These are phyloP conservation scores for Kregervanrija delftensis DNA, from an alignment of 805 yeast genomes.

Conservation along the genomic window DNA sequence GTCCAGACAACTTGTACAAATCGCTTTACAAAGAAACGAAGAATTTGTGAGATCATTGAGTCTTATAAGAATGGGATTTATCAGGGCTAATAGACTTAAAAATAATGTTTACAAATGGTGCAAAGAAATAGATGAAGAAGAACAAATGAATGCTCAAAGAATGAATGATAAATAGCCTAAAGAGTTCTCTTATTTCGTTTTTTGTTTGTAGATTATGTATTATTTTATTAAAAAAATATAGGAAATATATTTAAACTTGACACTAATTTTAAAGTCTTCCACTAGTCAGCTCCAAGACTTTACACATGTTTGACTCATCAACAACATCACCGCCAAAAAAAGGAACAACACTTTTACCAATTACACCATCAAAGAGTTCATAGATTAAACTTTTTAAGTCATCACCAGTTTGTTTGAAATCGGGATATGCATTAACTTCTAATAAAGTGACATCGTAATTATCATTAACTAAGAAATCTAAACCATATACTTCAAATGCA, in stretches of 20 bases:
- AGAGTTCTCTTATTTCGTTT: too few species aligned
- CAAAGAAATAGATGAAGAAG: conserved; percentile 67
- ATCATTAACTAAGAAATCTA: conserved; percentile 74
- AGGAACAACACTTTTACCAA: conserved; percentile 23
- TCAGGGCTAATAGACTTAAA: conserved; percentile 71
- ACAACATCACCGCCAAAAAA: conserved; percentile 4
- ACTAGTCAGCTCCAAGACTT: conserved; percentile 9
- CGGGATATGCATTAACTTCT: conserved; percentile 93
- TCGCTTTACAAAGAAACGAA: conserved; percentile 73
- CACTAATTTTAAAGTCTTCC: neutral
- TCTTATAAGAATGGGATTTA: conserved; percentile 66
- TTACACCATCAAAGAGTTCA: conserved; percentile 56
- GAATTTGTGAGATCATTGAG: conserved; percentile 79
- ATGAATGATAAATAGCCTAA: too few species aligned
- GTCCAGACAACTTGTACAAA: conserved; percentile 67
- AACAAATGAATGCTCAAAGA: neutral
- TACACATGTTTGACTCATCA: conserved; percentile 4
- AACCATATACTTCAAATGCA: conserved; percentile 82
- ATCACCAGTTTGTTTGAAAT: conserved; percentile 90
- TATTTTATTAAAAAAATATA: neutral
- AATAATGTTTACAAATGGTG: conserved; percentile 76
- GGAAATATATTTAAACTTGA: too few species aligned
- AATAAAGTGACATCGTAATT: conserved; percentile 51
- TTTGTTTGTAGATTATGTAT: too few species aligned
- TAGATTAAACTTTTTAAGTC: conserved; percentile 59